Evolutionary conservation across 1,284 basidiomycete species (phyloP), one percentile per base, ranked within the genome.

Genomic region (Macrocybe sp.): DNA sequence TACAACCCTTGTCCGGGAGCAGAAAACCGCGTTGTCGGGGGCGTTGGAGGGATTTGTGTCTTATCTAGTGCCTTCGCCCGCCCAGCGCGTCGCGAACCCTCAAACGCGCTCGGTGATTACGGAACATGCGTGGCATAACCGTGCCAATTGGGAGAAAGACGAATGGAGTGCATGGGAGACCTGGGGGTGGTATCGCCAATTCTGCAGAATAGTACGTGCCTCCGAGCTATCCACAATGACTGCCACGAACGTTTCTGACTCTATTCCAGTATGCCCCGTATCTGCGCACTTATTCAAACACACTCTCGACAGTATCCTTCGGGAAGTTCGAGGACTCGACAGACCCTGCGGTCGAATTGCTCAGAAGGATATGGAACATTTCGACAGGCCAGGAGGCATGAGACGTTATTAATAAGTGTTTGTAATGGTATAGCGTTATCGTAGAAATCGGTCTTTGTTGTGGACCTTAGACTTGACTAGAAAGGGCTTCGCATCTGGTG

Each of bases 111-210:
- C 67, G 29, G 77, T 83, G 40, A 73, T 83, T 38, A 71, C 73
- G 2, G 79, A 83, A 54, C 68, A 72, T 9, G 75, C 79, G 0
- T 91, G 89, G 87, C 72, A 79, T 39, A 78, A 78, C 45, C 81
- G 85, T n/a, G 70, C 68, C 5, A 76, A 70, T 37, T 90, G 88
- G 88, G 71, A 71, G 34, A 72, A 78, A 37, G 74, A 80, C 28
- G 80, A 85, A 48, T 93, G 91, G 90, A 75, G 76, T 58, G 72
- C 76, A 3, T 92, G 89, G 89, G 84, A 87, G 66, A 86, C 85
- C 0, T 90, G 88, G 84, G 83, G 85, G 4, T 92, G 89, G 90
- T 92, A 87, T 58, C 73, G 86, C 50, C 88, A 93, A 58, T 92
- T 91, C 69, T 88, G 85, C 64, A 73, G 89, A 59, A 74, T 69